Evolutionary conservation across 371 early-diverging fungal genomes (phyloP).

Genomic region (Circinella umbellata): DNA sequence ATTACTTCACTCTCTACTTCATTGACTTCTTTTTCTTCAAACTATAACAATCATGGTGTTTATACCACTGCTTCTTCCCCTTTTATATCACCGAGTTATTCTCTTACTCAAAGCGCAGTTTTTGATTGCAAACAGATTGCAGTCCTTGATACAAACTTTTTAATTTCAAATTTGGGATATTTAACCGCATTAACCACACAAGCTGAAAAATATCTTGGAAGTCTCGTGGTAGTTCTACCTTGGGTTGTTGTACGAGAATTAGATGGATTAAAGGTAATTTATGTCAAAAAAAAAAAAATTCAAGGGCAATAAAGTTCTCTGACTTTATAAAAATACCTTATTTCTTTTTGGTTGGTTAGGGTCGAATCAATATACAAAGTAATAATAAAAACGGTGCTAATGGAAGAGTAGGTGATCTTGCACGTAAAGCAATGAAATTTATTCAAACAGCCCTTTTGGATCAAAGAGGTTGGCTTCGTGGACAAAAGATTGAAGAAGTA

Average conservation of each 20-base stretch:
- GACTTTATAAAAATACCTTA: background rate
- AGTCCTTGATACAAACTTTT: constrained; percentile 47
- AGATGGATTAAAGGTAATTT: constrained; percentile 48
- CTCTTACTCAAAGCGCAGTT: background rate
- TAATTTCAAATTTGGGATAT: constrained; percentile 42
- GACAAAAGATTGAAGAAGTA: constrained; percentile 37
- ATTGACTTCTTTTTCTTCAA: background rate
- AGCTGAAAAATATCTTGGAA: constrained; percentile 29
- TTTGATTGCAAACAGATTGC: constrained; percentile 20
- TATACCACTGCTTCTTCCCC: background rate
- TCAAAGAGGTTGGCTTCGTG: constrained; percentile 25
- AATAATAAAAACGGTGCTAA: background rate
- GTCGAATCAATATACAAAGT: constrained; percentile 1
- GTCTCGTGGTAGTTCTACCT: constrained; percentile 35
- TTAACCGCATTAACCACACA: constrained; percentile 24
- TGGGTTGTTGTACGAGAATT: constrained; percentile 48
- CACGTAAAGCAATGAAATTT: constrained; percentile 43
- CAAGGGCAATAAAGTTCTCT: background rate
- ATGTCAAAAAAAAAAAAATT: constrained; percentile 8
- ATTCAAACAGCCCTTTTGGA: constrained; percentile 25
- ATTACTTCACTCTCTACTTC: background rate
- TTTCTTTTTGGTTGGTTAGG: background rate
- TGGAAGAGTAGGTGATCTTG: constrained; percentile 21
- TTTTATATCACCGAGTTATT: background rate
- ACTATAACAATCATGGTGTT: too few species aligned